Conservation (phyloP, 768 basidiomycete genomes). For the Coprinopsis marcescibilis region DNA sequence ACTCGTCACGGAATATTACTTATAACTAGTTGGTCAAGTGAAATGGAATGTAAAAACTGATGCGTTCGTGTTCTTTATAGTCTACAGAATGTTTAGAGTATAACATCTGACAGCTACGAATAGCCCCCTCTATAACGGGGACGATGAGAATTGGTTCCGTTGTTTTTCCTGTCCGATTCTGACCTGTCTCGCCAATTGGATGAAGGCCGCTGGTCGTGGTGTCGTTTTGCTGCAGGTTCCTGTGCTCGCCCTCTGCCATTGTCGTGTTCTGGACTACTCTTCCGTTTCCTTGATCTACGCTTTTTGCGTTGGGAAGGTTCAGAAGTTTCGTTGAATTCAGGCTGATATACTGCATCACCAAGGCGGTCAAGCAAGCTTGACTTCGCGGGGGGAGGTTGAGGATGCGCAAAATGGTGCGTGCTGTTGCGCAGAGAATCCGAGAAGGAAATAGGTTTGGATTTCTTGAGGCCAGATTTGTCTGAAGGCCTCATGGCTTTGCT, state of each 20-base stretch:
- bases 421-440: slow-evolving; percentile 4
- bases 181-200: neutral
- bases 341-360: neutral
- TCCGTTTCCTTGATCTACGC: slow-evolving; percentile 1
- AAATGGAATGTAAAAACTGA: too few species aligned
- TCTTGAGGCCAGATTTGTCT: slow-evolving; percentile 14
- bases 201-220: neutral
- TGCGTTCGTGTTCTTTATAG: too few species aligned
- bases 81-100: neutral
- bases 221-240: neutral
- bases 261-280: slow-evolving; percentile 1
- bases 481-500: slow-evolving; percentile 26
- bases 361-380: slow-evolving; percentile 9
- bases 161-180: slow-evolving; percentile 11
- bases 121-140: slow-evolving; percentile 52
- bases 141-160: slow-evolving; percentile 16
- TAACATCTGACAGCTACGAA: slow-evolving; percentile 26
- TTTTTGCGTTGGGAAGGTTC: too few species aligned
- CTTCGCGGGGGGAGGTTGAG: neutral
- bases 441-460: slow-evolving; percentile 20
- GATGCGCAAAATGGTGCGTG: slow-evolving; percentile 3
- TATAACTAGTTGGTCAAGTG: too few species aligned
- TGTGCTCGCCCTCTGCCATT: neutral
- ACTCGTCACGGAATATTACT: too few species aligned
- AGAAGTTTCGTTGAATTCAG: neutral